Evolutionary conservation across 345 rosid species (phyloP).

Genomic region (Linum usitatissimum): DNA sequence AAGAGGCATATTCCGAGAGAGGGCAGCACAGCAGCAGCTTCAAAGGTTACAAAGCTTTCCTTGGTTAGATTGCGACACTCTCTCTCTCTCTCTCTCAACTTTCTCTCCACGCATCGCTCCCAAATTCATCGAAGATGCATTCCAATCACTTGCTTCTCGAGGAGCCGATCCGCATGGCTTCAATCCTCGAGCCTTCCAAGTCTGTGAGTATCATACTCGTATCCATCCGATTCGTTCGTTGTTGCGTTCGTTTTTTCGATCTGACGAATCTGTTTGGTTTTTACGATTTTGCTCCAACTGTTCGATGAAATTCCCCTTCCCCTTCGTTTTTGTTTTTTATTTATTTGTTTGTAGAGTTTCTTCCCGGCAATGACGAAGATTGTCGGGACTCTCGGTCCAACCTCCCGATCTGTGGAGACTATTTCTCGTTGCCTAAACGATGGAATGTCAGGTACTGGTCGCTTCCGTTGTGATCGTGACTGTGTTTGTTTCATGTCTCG

Average conservation of each 20-base stretch:
- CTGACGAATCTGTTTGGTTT: background rate
- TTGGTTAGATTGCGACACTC: background rate
- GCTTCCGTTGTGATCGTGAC: background rate
- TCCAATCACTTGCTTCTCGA: constrained; percentile 88
- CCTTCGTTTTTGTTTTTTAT: background rate
- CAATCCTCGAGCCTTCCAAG: constrained; percentile 92
- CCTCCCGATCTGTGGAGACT: constrained; percentile 63
- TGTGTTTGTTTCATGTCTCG: background rate
- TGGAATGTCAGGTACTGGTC: constrained; percentile 72
- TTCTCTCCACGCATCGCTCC: background rate
- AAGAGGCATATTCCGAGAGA: background rate
- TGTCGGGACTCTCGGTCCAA: constrained; percentile 86
- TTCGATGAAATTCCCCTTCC: background rate
- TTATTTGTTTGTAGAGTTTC: constrained; percentile 48
- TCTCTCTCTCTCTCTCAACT: background rate
- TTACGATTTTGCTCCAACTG: background rate
- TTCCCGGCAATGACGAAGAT: constrained; percentile 95
- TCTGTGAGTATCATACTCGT: constrained; percentile 33
- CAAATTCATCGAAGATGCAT: constrained; percentile 50
- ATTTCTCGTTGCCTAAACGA: constrained; percentile 76
- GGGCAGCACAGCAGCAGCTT: background rate
- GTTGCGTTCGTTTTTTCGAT: background rate
- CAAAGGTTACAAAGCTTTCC: background rate
- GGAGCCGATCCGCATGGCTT: constrained; percentile 98
- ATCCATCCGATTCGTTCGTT: constrained; percentile 1